Evolutionary conservation across 108 stramenopile genomes (phyloP).

Genomic region (Asterionellopsis glacialis): DNA sequence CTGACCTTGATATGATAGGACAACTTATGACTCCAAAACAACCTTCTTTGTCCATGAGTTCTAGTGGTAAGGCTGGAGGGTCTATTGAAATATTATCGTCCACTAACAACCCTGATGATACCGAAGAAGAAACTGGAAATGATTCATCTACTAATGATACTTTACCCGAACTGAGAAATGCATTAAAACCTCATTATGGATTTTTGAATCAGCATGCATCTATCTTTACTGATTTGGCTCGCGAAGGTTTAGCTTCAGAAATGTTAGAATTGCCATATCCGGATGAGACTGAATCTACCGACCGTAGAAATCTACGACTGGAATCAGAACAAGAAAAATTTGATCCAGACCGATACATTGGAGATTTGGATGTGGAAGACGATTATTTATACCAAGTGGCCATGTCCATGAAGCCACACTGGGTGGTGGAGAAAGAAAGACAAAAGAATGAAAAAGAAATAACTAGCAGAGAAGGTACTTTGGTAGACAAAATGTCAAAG

Average conservation of each 20-base stretch:
- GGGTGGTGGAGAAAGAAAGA: constrained; percentile 18
- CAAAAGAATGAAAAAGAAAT: constrained; percentile 3
- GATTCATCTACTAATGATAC: constrained; percentile 5
- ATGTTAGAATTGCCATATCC: constrained; percentile 77
- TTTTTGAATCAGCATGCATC: constrained; percentile 56
- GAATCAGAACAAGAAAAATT: constrained; percentile 67
- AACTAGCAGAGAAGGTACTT: background rate
- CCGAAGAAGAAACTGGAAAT: constrained; percentile 13
- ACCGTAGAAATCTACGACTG: constrained; percentile 46
- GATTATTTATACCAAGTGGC: constrained; percentile 44
- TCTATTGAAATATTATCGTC: constrained; percentile 12
- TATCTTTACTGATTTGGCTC: constrained; percentile 74
- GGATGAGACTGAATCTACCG: constrained; percentile 24
- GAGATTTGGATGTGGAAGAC: constrained; percentile 49
- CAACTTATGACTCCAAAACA: constrained; percentile 40
- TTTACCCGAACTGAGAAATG: constrained; percentile 16
- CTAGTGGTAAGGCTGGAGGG: background rate
- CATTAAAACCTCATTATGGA: constrained; percentile 48
- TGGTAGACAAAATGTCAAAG: background rate
- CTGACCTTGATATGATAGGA: constrained; percentile 69
- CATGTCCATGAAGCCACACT: constrained; percentile 64
- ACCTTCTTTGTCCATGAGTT: background rate
- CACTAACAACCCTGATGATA: constrained; percentile 1
- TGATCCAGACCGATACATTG: constrained; percentile 72
- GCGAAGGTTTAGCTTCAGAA: constrained; percentile 70